Conservation (phyloP, 1,284 basidiomycete species). For the Rhodotorula sp. region DNA sequence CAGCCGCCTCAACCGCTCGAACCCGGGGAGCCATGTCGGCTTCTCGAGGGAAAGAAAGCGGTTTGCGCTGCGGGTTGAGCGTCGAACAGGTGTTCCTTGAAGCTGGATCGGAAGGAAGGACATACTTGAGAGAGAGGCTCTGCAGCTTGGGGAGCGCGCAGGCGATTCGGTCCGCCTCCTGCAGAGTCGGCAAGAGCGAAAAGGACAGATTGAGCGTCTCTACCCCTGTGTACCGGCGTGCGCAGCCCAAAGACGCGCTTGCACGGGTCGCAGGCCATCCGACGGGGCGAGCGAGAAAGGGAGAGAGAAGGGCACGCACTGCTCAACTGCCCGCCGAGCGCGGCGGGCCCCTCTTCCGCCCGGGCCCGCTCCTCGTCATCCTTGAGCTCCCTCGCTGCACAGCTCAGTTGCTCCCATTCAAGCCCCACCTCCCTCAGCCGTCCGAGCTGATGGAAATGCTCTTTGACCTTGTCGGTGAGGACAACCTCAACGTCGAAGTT, state of each 20-base stretch:
- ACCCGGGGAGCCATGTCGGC: conserved; percentile 53
- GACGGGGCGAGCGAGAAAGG: too few relatives aligned
- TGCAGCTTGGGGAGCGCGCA: conserved; percentile 65
- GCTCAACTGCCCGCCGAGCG: conserved; percentile 1
- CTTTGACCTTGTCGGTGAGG: conserved; percentile 72
- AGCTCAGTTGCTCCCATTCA: conserved; percentile 64
- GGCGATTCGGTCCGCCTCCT: conserved; percentile 66
- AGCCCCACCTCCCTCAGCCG: conserved; percentile 75
- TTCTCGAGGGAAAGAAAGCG: conserved; percentile 56
- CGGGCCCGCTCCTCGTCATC: conserved; percentile 50
- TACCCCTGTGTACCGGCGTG: conserved; percentile 63
- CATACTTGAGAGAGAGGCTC: conserved; percentile 74
- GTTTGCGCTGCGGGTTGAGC: conserved; percentile 59
- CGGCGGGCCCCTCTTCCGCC: background rate
- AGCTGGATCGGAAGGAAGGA: conserved; percentile 16
- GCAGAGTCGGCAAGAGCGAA: conserved; percentile 74
- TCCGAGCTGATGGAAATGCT: conserved; percentile 67
- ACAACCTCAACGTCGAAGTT: conserved; percentile 79
- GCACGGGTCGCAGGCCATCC: too few relatives aligned
- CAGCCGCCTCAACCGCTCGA: conserved; percentile 64
- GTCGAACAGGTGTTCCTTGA: background rate
- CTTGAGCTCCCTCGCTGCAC: conserved; percentile 47
- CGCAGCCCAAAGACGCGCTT: too few relatives aligned
- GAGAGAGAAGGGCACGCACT: background rate
- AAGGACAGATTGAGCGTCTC: conserved; percentile 77